Base-by-base conservation (phyloP, 768 basidiomycete species). In the Gyrodon lividus region DNA sequence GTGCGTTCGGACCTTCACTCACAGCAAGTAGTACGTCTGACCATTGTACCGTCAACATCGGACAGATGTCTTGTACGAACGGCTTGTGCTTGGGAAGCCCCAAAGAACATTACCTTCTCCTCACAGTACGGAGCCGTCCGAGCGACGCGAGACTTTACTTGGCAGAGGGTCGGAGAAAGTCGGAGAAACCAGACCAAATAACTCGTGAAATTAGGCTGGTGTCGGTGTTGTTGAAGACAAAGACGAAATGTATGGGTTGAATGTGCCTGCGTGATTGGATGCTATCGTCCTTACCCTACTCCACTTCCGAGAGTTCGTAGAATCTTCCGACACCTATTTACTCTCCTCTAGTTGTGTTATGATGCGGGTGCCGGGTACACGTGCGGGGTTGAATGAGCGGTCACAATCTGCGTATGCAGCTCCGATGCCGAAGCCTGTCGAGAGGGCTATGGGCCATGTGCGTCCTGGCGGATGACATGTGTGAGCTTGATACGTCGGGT, bases 371-470 rank as follows among this genome's bases (percentile, higher is more conserved):
- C 92, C 92, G 17, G 92, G 85, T 68, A 93, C 81, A 61, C 92
- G 81, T 43, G 92, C 87, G 17, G 91, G 88, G 73, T 93, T 93
- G 82, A 95, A 96, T 14, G 88, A 86, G 44, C 92, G 83, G 73
- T 96, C 90, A 72, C 92, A 94, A 78, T 95, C 92, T 26, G 89
- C 85, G 66, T 92, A 94, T 24, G 92, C 91, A 46, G 84, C 83
- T 38, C 92, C 92, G 35, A 84, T 79, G 30, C 92, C 92, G 66
- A 94, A 93, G 31, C 92, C 92, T 6, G 89, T 89, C 14, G 87
- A 77, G 50, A 95, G 80, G 26, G 89, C 84, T 58, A 96, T 84
- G 40, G 92, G 92, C 91, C 92, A 96, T 65, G 88, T 87, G 52
- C 93, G 89, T 76, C 92, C 92, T 94, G 13, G 40, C 10, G 65